These are phyloP conservation scores for Leptodontidium sp. DNA, from an alignment of 2,329 filamentous ascomycete genomes.

Conservation along the genomic window DNA sequence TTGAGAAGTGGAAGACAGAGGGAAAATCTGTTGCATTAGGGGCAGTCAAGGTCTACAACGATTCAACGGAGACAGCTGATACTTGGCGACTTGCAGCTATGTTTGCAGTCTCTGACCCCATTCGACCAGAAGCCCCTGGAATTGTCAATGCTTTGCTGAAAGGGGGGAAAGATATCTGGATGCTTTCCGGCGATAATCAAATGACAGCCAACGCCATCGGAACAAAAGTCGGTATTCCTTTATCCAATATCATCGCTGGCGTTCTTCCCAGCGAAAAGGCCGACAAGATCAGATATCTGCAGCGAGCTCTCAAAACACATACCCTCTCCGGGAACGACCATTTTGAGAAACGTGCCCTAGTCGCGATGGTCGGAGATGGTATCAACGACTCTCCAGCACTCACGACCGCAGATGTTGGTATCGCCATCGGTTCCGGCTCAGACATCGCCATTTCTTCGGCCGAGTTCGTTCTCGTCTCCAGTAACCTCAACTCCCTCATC, in stretches of 20 bases:
- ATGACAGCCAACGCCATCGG: slow-evolving; percentile 85
- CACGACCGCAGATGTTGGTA: slow-evolving; percentile 81
- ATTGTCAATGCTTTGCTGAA: slow-evolving; percentile 71
- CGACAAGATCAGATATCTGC: slow-evolving; percentile 71
- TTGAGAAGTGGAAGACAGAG: slow-evolving; percentile 66
- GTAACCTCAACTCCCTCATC: slow-evolving; percentile 64
- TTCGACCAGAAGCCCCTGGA: slow-evolving; percentile 74
- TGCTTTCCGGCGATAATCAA: slow-evolving; percentile 92
- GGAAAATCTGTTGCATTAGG: slow-evolving; percentile 71
- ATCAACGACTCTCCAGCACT: slow-evolving; percentile 88
- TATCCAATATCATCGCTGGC: slow-evolving; percentile 81
- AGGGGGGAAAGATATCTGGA: slow-evolving; percentile 79
- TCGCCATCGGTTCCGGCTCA: slow-evolving; percentile 81
- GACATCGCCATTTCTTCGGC: slow-evolving; percentile 85
- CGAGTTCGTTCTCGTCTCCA: slow-evolving; percentile 79
- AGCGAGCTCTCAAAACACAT: slow-evolving; percentile 48
- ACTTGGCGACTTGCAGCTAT: slow-evolving; percentile 67
- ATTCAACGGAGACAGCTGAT: not conserved
- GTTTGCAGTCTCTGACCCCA: slow-evolving; percentile 81
- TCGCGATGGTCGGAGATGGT: slow-evolving; percentile 88
- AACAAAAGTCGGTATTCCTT: slow-evolving; percentile 74
- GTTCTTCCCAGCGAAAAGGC: slow-evolving; percentile 87
- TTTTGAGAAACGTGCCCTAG: slow-evolving; percentile 56
- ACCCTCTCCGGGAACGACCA: slow-evolving; percentile 35
- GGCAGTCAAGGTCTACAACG: slow-evolving; percentile 51